Conservation (phyloP, 768 basidiomycete genomes). For the Leccinum broughii region DNA sequence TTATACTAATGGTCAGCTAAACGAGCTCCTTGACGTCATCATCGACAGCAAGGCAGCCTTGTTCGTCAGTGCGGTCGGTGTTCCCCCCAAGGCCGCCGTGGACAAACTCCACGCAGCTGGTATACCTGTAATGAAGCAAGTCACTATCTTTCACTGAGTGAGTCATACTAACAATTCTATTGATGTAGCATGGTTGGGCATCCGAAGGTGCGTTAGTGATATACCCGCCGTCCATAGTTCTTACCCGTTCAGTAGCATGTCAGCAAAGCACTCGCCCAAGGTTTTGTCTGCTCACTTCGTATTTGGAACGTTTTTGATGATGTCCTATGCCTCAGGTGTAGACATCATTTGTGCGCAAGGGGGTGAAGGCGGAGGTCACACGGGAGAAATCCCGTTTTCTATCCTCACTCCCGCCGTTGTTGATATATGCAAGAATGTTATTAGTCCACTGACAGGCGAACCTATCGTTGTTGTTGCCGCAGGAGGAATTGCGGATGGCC, state of each 20-base stretch:
- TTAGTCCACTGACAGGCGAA: slow-evolving; percentile 76
- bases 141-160: background rate
- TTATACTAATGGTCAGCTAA: slow-evolving; percentile 77
- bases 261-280: slow-evolving; percentile 70
- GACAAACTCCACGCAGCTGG: slow-evolving; percentile 78
- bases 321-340: slow-evolving; percentile 49
- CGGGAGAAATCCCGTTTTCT: slow-evolving; percentile 79
- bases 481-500: slow-evolving; percentile 82
- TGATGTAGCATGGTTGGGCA: slow-evolving; percentile 74
- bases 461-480: slow-evolving; percentile 80
- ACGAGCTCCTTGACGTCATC: slow-evolving; percentile 76
- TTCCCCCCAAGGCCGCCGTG: slow-evolving; percentile 80
- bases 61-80: slow-evolving; percentile 84
- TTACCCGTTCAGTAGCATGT: slow-evolving; percentile 52
- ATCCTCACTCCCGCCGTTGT: slow-evolving; percentile 82
- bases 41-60: slow-evolving; percentile 70
- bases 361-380: slow-evolving; percentile 88
- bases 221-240: background rate
- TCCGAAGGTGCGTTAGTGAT: slow-evolving; percentile 56
- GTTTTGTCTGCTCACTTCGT: slow-evolving; percentile 34
- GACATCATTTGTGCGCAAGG: slow-evolving; percentile 90
- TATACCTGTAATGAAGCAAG: slow-evolving; percentile 86
- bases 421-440: slow-evolving; percentile 68
- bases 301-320: background rate
- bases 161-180: background rate